These are phyloP conservation scores for Rosa chinensis DNA, from an alignment of 306 rosid genomes.

Conservation along the genomic window DNA sequence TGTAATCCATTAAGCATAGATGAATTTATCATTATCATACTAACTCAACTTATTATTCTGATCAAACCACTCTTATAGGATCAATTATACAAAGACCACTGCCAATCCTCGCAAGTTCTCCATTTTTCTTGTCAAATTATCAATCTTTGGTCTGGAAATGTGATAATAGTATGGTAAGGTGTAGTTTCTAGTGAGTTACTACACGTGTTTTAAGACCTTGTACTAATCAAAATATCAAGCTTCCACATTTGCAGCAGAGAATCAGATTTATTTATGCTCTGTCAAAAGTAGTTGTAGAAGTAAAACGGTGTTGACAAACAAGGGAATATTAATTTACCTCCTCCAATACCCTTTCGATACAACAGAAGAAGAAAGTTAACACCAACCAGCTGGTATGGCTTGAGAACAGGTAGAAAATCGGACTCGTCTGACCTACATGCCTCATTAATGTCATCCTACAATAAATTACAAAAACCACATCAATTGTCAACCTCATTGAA, in stretches of 20 bases:
- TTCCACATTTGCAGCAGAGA: background rate
- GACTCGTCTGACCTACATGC: slow-evolving; percentile 82
- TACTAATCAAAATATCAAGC: background rate
- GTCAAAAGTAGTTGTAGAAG: slow-evolving; percentile 9
- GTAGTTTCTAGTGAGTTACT: background rate
- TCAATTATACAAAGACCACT: background rate
- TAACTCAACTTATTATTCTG: background rate
- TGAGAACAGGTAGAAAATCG: slow-evolving; percentile 84
- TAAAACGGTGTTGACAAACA: slow-evolving; percentile 14
- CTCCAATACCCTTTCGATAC: slow-evolving; percentile 83
- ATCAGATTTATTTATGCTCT: background rate
- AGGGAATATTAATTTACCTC: slow-evolving; percentile 53
- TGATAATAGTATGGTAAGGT: background rate
- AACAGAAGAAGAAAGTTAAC: slow-evolving; percentile 89
- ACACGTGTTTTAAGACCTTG: background rate
- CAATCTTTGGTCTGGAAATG: background rate
- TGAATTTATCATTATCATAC: background rate
- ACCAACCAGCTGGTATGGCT: slow-evolving; percentile 93
- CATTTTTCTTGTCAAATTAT: background rate
- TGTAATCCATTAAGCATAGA: background rate
- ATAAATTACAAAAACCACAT: slow-evolving; percentile 4
- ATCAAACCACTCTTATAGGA: background rate
- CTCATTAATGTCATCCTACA: slow-evolving; percentile 76
- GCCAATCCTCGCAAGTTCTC: background rate
- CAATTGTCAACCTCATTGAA: background rate